Base-by-base conservation (phyloP, 805 yeast genomes). In the Cephaloascus fragrans region DNA sequence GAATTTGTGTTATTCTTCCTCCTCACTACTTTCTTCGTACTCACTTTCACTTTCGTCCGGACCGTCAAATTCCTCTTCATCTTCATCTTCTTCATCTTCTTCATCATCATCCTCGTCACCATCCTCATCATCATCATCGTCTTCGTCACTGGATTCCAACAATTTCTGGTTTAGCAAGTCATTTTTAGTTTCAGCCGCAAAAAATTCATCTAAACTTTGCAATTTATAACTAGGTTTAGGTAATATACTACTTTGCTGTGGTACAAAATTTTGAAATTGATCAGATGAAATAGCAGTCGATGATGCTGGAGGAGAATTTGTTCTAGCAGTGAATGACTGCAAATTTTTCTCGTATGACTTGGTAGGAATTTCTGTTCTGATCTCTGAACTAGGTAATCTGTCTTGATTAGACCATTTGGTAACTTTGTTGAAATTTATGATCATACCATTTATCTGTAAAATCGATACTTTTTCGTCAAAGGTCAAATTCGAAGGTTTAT, bases 181-280 rank as follows among this genome's bases (percentile, higher is more conserved):
- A 1, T 46, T 51, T 6, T 49, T 46, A 16, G 67, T 59, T 12
- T 71, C 59, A 42, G 69, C 70, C 2, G 73, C 82, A 47, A 89
- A 79, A 55, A 89, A 89, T 44, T 89, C 97, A 51, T 89, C 97
- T 41, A 89, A 61, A 41, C 89, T 83, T 55, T 86, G 95, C 31
- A 83, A 57, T 42, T 75, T 72, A 49, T 77, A 80, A 39, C 64
- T 67, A 45, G 57, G 49, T 37, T 47, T 47, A 2, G 51, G 47
- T 26, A 40, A 37, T 4, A 40, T 26, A 4, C 38, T 26, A 26
- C 12, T 14, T 14, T 26, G 26, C 23, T 41, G 29, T 41, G 3
- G 37, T 8, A 15, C 42, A 44, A 20, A 32, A 29, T 17, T 32
- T 9, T 42, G 44, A 17, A 34, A 44, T 14, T 43, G 47, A 18